A percentile compares a stretch with the other conserved stretches of the same genome.
These are phyloP conservation scores for Puya raimondii DNA, from an alignment of 176 grass and related monocot genomes.

Conservation along the genomic window DNA sequence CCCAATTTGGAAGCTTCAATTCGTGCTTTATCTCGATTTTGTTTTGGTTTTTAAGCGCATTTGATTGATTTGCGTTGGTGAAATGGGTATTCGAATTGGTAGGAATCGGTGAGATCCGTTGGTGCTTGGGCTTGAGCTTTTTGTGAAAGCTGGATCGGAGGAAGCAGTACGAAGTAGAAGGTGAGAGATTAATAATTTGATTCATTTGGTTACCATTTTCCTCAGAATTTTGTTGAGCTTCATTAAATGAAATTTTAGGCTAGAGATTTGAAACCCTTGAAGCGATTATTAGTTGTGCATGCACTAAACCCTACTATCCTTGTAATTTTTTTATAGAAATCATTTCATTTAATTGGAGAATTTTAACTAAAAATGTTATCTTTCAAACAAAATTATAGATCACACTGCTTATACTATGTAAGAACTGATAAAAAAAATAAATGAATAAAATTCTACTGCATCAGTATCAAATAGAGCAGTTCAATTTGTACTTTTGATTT, in stretches of 20 bases:
- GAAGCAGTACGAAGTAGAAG: background rate
- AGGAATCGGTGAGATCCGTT: background rate
- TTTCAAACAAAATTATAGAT: background rate
- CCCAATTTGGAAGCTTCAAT: background rate
- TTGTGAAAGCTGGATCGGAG: background rate
- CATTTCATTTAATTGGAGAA: background rate
- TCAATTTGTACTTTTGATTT: too few species aligned
- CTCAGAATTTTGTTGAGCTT: background rate
- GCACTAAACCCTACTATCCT: background rate
- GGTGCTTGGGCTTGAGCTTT: background rate
- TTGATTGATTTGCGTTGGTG: too few species aligned
- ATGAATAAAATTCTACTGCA: too few species aligned
- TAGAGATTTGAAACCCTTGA: background rate
- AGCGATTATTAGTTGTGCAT: background rate
- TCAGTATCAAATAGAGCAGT: too few species aligned
- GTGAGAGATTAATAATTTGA: background rate
- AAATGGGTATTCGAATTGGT: too few species aligned
- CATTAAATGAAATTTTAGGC: background rate
- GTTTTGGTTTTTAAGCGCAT: too few species aligned
- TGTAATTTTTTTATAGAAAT: background rate
- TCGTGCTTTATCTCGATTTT: too few species aligned
- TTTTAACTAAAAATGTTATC: background rate
- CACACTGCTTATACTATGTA: too few species aligned
- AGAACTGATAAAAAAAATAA: too few species aligned
- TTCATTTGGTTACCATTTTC: background rate